Base-by-base conservation (phyloP, 202 grass and related monocot species). In the Schoenoplectus tabernaemontani region DNA sequence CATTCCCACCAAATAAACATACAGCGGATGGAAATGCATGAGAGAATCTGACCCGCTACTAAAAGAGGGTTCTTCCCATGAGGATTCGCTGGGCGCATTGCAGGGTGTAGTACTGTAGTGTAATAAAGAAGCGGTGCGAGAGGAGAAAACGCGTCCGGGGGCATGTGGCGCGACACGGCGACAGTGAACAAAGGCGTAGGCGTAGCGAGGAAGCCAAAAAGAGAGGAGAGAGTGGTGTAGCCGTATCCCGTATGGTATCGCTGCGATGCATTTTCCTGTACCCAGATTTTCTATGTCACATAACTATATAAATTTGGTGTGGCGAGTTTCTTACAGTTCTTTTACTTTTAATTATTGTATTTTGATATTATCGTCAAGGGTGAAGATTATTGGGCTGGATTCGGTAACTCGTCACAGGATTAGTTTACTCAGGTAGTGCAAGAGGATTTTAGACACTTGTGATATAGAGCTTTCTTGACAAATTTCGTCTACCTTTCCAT, bases 161-260 rank as follows among this genome's bases (percentile, higher is more conserved):
- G 65, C 78, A 80, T 64, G 78, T 80, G 78, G 78, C 78, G 37
- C 36, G 69, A 33, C n/a, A 53, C 66, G 28, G 42, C 32, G 67
- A 75, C 5, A 7, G 42, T 22, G 51, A 58, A 78, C 15, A 7
- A 11, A 51, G 9, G 57, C 57, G 12, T 59, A 11, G 41, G 37
- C 77, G 59, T 65, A 63, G 5, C 9, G 2, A 11, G 78, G 41
- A 64, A 80, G 77, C 38, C 77, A 46, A 46, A 17, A 13, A 22
- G 42, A 30, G 39, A 24, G 34, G 11, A n/a, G 11, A n/a, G 43
- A 23, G 1, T 74, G 69, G 24, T 3, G 26, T 9, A 5, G 50
- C 17, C 16, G 15, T 54, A n/a, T n/a, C n/a, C n/a, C n/a, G n/a
- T n/a, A n/a, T n/a, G n/a, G n/a, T n/a, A n/a, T n/a, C n/a, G n/a